Evolutionary conservation across 1,284 basidiomycete genomes (phyloP).

Genomic region (Malassezia japonica): DNA sequence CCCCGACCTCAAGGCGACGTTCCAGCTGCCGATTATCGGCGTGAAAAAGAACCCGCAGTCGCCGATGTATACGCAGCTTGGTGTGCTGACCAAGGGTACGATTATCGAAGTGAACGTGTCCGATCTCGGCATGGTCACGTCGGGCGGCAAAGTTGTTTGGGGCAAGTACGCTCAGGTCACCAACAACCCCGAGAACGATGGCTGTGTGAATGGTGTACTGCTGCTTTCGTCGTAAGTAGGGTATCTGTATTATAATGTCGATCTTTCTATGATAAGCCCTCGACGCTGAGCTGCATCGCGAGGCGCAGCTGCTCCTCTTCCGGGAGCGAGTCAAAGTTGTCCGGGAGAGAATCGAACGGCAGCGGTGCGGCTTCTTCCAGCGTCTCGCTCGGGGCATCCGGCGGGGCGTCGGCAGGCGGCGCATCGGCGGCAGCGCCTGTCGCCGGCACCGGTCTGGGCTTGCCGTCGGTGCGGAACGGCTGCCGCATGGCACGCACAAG

Average conservation of each 20-base stretch:
- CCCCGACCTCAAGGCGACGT: slow-evolving; percentile 94
- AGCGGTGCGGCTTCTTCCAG: not conserved
- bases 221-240: slow-evolving; percentile 28
- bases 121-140: slow-evolving; percentile 79
- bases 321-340: slow-evolving; percentile 23
- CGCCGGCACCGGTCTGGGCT: not conserved
- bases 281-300: slow-evolving; percentile 12
- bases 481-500: slow-evolving; percentile 53
- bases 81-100: slow-evolving; percentile 96
- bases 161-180: slow-evolving; percentile 86
- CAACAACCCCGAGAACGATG: slow-evolving; percentile 47
- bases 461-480: slow-evolving; percentile 48
- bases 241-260: slow-evolving; percentile 8
- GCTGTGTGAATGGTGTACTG: slow-evolving; percentile 42
- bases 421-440: not conserved
- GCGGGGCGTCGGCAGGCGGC: not conserved
- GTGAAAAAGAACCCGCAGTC: slow-evolving; percentile 99
- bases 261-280: not conserved
- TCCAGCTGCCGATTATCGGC: slow-evolving; percentile 93
- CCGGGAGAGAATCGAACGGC: slow-evolving; percentile 14
- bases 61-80: slow-evolving; percentile 78
- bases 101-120: slow-evolving; percentile 88
- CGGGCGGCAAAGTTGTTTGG: slow-evolving; percentile 79
- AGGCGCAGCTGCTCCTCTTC: slow-evolving; percentile 31
- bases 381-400: not conserved